These are phyloP conservation scores for Fraxinus xanthoxyloides DNA, from an alignment of 305 asterid genomes.

Conservation along the genomic window DNA sequence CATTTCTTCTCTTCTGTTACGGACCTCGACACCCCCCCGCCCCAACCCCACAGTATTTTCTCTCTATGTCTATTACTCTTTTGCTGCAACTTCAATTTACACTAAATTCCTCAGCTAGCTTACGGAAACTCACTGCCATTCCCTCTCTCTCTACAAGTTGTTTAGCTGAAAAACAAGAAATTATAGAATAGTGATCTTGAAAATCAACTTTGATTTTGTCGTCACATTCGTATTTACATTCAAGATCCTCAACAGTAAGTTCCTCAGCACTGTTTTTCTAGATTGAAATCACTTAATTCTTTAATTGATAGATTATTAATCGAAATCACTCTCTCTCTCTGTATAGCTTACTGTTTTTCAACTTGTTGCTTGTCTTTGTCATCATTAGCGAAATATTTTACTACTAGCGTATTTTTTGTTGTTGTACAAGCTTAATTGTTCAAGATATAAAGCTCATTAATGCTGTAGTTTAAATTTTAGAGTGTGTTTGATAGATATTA, in stretches of 20 bases:
- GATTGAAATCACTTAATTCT: background rate
- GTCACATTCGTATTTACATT: background rate
- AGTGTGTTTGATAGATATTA: too few relatives aligned
- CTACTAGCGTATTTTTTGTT: background rate
- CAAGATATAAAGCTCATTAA: conserved; percentile 17
- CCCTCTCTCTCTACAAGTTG: background rate
- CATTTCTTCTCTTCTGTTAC: background rate
- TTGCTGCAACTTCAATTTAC: background rate
- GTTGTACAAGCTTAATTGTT: background rate
- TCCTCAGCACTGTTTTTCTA: background rate
- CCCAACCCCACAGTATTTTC: too few relatives aligned
- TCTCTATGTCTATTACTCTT: background rate
- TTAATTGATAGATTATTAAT: background rate
- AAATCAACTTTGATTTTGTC: background rate
- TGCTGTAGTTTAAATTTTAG: conserved; percentile 8
- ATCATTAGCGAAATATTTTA: background rate
- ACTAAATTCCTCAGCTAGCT: background rate
- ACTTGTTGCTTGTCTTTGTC: conserved; percentile 7
- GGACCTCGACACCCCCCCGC: too few relatives aligned
- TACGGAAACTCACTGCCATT: background rate
- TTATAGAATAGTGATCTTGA: background rate
- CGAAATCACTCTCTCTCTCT: background rate
- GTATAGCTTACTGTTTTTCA: background rate
- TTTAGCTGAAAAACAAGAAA: background rate
- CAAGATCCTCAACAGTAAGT: background rate